Base-by-base conservation (phyloP, 1,284 basidiomycete species). In the Heliocybe sulcata region DNA sequence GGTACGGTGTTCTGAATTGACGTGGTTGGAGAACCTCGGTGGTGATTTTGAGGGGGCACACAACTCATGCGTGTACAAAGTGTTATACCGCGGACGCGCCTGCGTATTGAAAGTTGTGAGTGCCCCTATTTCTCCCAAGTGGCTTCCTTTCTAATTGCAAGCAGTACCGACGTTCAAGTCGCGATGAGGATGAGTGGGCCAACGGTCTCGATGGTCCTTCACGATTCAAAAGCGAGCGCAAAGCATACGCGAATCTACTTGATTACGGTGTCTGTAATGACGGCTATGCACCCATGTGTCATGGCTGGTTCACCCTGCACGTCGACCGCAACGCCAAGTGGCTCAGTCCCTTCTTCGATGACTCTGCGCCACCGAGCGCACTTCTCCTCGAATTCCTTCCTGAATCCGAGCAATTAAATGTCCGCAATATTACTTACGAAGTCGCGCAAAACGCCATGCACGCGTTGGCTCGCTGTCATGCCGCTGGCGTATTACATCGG, bases 301-400 rank as follows among this genome's bases (percentile, higher is more conserved):
- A 8, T 29, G 47, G 47, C 47, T 49, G 47, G 47, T 49, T 49
- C 47, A 49, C 12, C 11, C 47, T 49, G 11, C 47, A 49, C 23
- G 47, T 49, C 23, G 47, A 49, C 47, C 23, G 8, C 23, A 29
- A 49, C 16, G 47, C 47, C 23, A 29, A 29, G 23, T 49, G 47
- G 47, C 47, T 49, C 14, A 29, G 22, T 49, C 27, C 47, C 22
- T 49, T 49, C n/a, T 16, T 26, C 14, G n/a, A 25, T 22, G 47
- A 49, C 27, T 22, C 47, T 8, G 27, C 12, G 23, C 47, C 47
- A 25, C 47, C 47, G 16, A 49, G 25, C 47, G 47, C 47, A 6
- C 12, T 49, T 29, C 47, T 49, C 47, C 47, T 49, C 47, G 47
- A 49, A 49, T 49, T 26, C n/a, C 27, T 49, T 29, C 47, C 47